Conservation (phyloP, 1,139 yeast species). For the Candida sojae region DNA sequence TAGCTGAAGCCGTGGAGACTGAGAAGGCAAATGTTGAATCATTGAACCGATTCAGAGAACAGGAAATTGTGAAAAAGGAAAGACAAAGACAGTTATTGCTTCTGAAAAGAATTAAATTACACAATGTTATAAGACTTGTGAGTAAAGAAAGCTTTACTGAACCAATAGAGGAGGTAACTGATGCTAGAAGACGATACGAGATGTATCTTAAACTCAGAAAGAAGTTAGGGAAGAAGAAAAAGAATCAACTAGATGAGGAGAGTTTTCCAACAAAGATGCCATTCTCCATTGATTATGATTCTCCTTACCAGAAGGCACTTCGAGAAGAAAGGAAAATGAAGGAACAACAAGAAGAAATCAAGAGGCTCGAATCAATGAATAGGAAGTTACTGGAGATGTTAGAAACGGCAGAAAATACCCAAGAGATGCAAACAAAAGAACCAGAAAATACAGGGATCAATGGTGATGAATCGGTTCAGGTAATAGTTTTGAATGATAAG, state of each 20-base stretch:
- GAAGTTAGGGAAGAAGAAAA: slow-evolving; percentile 37
- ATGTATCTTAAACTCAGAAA: slow-evolving; percentile 35
- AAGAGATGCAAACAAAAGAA: slow-evolving; percentile 19
- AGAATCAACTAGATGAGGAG: slow-evolving; percentile 17
- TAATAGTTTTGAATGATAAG: neutral
- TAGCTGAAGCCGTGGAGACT: slow-evolving; percentile 84
- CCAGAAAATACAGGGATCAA: neutral
- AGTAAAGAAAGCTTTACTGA: slow-evolving; percentile 41
- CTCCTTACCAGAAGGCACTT: slow-evolving; percentile 36
- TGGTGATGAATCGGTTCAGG: neutral
- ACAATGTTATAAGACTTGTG: slow-evolving; percentile 53
- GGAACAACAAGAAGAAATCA: slow-evolving; percentile 10
- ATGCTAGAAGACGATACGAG: slow-evolving; percentile 33
- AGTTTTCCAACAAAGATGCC: slow-evolving; percentile 25
- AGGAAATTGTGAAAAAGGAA: slow-evolving; percentile 80
- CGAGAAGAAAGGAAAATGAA: slow-evolving; percentile 17
- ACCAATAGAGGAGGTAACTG: slow-evolving; percentile 59
- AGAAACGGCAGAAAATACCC: slow-evolving; percentile 56
- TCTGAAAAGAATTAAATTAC: slow-evolving; percentile 61
- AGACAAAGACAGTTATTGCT: slow-evolving; percentile 71
- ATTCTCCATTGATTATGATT: slow-evolving; percentile 38
- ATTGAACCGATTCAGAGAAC: slow-evolving; percentile 74
- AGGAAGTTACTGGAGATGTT: slow-evolving; percentile 7
- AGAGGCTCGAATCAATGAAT: slow-evolving; percentile 14
- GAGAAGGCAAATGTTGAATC: slow-evolving; percentile 76